Evolutionary conservation across 352 stramenopile genomes (phyloP), one percentile per base, ranked within the genome.

Genomic region (Globisporangium lucens): DNA sequence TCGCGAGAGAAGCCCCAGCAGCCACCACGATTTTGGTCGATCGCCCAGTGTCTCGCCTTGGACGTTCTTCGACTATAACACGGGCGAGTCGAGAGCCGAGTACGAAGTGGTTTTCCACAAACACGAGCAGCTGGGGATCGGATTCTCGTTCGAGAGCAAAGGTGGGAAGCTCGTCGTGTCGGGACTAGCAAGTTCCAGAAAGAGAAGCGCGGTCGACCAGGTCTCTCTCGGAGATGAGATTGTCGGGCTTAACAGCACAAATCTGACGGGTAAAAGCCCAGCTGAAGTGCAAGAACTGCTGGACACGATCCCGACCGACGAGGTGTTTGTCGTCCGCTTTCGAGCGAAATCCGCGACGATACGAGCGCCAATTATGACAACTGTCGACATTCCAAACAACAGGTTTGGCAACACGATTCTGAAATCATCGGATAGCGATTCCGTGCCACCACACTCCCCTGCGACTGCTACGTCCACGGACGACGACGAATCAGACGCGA

Each of bases 41-140:
- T 84, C 80, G 13, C 72, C 79, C 9, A 87, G 73, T 61, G 67
- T 90, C 24, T 82, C 85, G 13, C 84, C 87, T 24, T 94, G 80
- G 83, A 93, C 83, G 58, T 89, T 82, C 56, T 91, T 83, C 62
- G 79, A 92, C 46, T 90, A 91, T 43, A 70, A 59, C 29, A 89
- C 82, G 8, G 87, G 82, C 15, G 80, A 90, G 55, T 90, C 77
- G 2, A 74, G 83, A 0, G 79, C 80, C 55, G 83, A 93, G 63
- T 93, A 90, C 51, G 87, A 94, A 63, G 79, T 89, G 47, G 67
- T 69, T 17, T 75, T 77, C 38, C 69, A 84, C 70, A 89, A 88
- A 9, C 66, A 75, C 24, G 53, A 60, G 20, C 22, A 63, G 1
- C 51, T 55, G 20, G 73, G 82, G 4, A 56, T 89, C 10, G 82